Evolutionary conservation across 2,329 filamentous ascomycete genomes (phyloP).

Genomic region (Xenoacremonium recifei): DNA sequence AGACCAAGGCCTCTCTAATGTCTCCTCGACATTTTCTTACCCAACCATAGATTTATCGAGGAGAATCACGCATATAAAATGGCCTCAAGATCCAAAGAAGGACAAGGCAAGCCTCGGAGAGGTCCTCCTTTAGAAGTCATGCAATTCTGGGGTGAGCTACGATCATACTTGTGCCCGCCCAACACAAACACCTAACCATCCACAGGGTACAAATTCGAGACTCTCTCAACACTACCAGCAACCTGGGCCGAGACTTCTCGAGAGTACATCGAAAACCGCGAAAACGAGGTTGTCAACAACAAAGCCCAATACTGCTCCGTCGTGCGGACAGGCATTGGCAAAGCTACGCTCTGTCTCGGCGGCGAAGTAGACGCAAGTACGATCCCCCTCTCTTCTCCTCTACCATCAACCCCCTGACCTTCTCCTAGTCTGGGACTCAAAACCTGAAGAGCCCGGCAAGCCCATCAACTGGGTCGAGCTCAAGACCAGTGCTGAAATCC

Average conservation of each 20-base stretch:
- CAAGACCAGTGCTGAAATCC: slow-evolving; percentile 80
- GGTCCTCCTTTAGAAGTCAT: slow-evolving; percentile 71
- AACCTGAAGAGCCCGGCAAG: slow-evolving; percentile 62
- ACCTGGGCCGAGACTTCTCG: slow-evolving; percentile 72
- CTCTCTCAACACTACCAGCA: slow-evolving; percentile 70
- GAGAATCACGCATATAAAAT: slow-evolving; percentile 79
- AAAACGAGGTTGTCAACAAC: slow-evolving; percentile 75
- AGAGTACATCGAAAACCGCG: slow-evolving; percentile 75
- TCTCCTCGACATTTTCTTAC: slow-evolving; percentile 5
- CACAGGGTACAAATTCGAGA: slow-evolving; percentile 94
- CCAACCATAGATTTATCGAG: slow-evolving; percentile 75
- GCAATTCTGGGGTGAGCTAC: slow-evolving; percentile 78
- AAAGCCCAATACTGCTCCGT: slow-evolving; percentile 95
- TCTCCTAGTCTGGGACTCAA: slow-evolving; percentile 73
- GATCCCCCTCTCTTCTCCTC: slow-evolving; percentile 16
- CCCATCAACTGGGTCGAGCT: slow-evolving; percentile 91
- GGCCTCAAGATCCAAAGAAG: slow-evolving; percentile 57
- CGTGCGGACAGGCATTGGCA: slow-evolving; percentile 83
- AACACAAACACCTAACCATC: neutral
- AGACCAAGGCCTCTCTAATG: slow-evolving; percentile 22
- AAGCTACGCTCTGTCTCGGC: slow-evolving; percentile 72
- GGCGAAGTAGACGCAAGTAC: slow-evolving; percentile 90
- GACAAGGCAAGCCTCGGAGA: slow-evolving; percentile 28
- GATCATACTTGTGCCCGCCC: neutral
- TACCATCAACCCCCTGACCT: slow-evolving; percentile 1